Conservation (phyloP, 495 filamentous ascomycete species). For the Lophium mytilinum region DNA sequence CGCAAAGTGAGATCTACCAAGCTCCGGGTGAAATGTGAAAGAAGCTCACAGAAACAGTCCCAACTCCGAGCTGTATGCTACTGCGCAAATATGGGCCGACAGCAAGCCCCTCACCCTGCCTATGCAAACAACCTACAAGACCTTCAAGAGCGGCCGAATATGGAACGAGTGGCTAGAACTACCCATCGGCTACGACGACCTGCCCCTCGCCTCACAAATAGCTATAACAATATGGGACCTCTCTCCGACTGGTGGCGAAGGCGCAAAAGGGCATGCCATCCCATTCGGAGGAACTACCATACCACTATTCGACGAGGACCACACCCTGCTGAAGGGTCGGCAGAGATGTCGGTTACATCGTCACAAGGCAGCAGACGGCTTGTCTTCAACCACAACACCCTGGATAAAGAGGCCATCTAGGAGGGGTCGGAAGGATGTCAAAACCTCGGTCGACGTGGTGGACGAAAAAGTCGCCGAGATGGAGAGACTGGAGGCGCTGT, state of each 20-base stretch:
- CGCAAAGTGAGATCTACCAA: slow-evolving; percentile 49
- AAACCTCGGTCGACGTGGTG: slow-evolving; percentile 27
- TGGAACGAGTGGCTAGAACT: slow-evolving; percentile 97
- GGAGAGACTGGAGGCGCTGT: slow-evolving; percentile 72
- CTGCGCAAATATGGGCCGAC: slow-evolving; percentile 88
- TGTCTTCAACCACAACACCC: slow-evolving; percentile 72
- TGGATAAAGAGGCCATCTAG: slow-evolving; percentile 45
- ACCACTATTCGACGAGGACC: slow-evolving; percentile 81
- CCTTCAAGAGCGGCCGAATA: slow-evolving; percentile 67
- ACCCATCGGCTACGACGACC: slow-evolving; percentile 70
- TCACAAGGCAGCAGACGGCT: slow-evolving; percentile 76
- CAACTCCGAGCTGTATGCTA: slow-evolving; percentile 86
- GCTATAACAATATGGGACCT: slow-evolving; percentile 96
- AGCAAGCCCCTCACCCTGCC: slow-evolving; percentile 90
- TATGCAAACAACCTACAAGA: slow-evolving; percentile 82
- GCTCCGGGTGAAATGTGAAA: slow-evolving; percentile 62
- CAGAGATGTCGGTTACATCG: slow-evolving; percentile 86
- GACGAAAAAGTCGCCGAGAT: slow-evolving; percentile 62
- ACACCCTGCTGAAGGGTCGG: slow-evolving; percentile 78
- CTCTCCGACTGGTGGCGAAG: slow-evolving; percentile 61
- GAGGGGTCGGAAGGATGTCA: slow-evolving; percentile 43
- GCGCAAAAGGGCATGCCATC: slow-evolving; percentile 61
- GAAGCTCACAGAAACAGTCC: slow-evolving; percentile 22
- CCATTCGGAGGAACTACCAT: slow-evolving; percentile 95
- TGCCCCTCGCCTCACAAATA: slow-evolving; percentile 70